phyloP scores from a whole-genome alignment of 495 filamentous ascomycete genomes.

The Tuber calosporum region DNA sequence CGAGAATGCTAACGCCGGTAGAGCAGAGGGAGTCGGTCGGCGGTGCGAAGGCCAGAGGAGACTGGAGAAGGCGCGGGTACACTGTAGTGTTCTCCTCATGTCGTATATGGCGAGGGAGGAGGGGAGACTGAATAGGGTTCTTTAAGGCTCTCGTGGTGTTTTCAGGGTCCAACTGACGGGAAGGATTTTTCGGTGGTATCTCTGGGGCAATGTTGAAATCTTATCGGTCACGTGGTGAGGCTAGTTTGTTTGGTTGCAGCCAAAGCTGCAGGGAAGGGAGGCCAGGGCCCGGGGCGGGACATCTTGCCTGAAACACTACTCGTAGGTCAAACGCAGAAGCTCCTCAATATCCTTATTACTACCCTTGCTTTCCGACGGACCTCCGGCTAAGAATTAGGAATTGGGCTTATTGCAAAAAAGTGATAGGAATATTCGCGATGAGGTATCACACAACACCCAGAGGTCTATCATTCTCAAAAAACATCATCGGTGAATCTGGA shows the following conservation, averaged over 20 bases:
- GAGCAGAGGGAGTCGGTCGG: not conserved
- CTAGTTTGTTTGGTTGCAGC: not conserved
- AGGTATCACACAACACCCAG: not conserved
- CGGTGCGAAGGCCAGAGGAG: not conserved
- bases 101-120: not conserved
- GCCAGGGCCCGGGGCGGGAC: too few species aligned
- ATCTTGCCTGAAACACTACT: not conserved
- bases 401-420: not conserved
- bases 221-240: not conserved
- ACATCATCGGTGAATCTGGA: not conserved
- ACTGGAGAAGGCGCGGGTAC: not conserved
- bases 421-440: not conserved
- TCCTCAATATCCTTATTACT: too few species aligned
- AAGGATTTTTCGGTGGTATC: not conserved
- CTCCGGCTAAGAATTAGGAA: not conserved
- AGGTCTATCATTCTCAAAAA: not conserved
- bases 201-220: not conserved
- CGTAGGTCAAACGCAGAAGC: not conserved
- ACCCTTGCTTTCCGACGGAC: too few species aligned
- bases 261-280: too few species aligned
- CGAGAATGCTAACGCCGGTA: not conserved
- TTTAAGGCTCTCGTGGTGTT: not conserved
- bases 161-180: not conserved
- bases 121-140: not conserved
- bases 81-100: not conserved